Evolutionary conservation across 2,329 filamentous ascomycete species (phyloP).

Genomic region (Talaromyces pinophilus): DNA sequence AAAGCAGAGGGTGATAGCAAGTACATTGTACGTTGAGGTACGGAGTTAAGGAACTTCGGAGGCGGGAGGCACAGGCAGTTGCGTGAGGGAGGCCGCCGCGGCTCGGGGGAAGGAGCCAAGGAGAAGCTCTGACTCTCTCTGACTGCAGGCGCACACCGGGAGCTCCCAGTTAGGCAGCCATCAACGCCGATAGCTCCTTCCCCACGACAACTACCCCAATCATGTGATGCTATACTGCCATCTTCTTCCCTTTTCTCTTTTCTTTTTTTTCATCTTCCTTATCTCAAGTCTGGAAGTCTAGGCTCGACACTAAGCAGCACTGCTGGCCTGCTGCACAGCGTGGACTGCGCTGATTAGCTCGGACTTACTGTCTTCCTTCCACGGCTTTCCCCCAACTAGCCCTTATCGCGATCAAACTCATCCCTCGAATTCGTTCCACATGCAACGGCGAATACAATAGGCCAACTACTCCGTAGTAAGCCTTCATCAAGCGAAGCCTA

Average conservation of each 20-base stretch:
- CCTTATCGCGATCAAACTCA: constrained; percentile 1
- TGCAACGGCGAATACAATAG: not conserved
- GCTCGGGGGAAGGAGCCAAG: constrained; percentile 11
- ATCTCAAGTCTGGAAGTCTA: not conserved
- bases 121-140: not conserved
- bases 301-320: not conserved
- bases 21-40: constrained; percentile 5
- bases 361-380: not conserved
- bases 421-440: not conserved
- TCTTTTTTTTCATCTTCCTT: not conserved
- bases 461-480: not conserved
- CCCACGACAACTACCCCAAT: constrained; percentile 11
- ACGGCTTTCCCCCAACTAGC: not conserved
- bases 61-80: not conserved
- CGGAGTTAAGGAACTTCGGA: constrained; percentile 2
- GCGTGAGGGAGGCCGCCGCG: constrained; percentile 1
- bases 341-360: not conserved
- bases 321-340: not conserved
- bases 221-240: not conserved
- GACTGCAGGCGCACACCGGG: constrained; percentile 9
- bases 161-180: constrained; percentile 18
- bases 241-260: constrained; percentile 5
- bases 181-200: constrained; percentile 8
- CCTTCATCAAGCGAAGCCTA: not conserved
- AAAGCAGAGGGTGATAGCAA: not conserved